Evolutionary conservation across 306 rosid species (phyloP), one percentile per base, ranked within the genome.

Genomic region (Medicago arabica): DNA sequence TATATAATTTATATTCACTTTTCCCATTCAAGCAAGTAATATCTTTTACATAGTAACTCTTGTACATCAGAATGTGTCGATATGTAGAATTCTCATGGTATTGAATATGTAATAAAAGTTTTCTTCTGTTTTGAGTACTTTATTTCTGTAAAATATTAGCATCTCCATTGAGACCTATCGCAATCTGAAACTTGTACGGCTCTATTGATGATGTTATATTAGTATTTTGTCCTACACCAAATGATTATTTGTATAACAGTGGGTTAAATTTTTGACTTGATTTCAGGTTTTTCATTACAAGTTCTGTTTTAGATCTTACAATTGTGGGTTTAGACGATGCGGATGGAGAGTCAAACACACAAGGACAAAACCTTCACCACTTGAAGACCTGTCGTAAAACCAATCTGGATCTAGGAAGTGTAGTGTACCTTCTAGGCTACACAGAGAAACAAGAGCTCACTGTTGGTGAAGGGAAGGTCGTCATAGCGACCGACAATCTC

Each of bases 221-320:
- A 34, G 38, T 34, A 34, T 34, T 34, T 34, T 34, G 1, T 5
- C 38, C 38, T 34, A 34, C 38, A 34, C 7, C 38, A 34, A 34
- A 34, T 5, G 7, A 34, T 34, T 34, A 34, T 34, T 34, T 34
- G 38, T 34, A 34, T 34, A 34, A 34, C 38, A 34, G 38, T 6
- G 38, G 38, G 1, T 5, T 34, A 34, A 34, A 4, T 34, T 34
- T 18, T 60, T 72, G 47, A 51, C 66, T 59, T 87, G 84, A 49
- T 90, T 84, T 85, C 89, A 96, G 99, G 92, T 96, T 96, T 81
- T 96, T 92, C 86, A 82, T 92, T 59, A 90, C 99, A 39, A 96
- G 99, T 87, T 90, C 97, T 64, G 84, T 96, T 34, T 92, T 96
- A 77, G 99, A 96, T 87, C 98, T 96, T 79, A 96, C 99, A 44